Evolutionary conservation across 1,284 basidiomycete species (phyloP).

Genomic region (Malassezia vespertilionis): DNA sequence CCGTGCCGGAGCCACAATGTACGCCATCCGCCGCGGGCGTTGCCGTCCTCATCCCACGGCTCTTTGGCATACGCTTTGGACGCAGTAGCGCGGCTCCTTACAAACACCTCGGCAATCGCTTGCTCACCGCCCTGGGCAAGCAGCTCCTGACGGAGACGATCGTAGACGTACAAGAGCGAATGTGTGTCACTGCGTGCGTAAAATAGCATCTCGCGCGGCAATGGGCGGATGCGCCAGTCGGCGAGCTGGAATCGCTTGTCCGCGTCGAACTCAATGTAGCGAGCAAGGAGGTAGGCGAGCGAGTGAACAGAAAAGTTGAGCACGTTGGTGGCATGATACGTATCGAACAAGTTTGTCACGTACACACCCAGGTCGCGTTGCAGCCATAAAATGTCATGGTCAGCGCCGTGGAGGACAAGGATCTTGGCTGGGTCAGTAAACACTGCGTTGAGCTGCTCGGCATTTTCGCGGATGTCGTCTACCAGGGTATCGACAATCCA

Average conservation of each 20-base stretch:
- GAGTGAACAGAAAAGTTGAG: constrained; percentile 62
- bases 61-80: constrained; percentile 42
- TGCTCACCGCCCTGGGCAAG: constrained; percentile 51
- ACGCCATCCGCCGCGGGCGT: constrained; percentile 37
- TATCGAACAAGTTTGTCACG: constrained; percentile 89
- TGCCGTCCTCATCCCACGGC: constrained; percentile 37
- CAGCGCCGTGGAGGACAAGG: constrained; percentile 78
- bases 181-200: constrained; percentile 95
- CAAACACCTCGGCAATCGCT: constrained; percentile 38
- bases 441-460: constrained; percentile 57
- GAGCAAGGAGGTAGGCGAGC: constrained; percentile 71
- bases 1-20: constrained; percentile 47
- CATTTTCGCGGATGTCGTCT: constrained; percentile 58
- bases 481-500: constrained; percentile 73
- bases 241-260: constrained; percentile 94
- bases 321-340: constrained; percentile 81
- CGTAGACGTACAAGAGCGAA: constrained; percentile 83
- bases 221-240: constrained; percentile 85
- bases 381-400: constrained; percentile 87
- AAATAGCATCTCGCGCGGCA: constrained; percentile 74
- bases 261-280: constrained; percentile 79
- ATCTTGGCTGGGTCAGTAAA: constrained; percentile 73
- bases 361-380: constrained; percentile 91
- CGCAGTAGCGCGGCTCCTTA: constrained; percentile 31
- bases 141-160: constrained; percentile 76